Base-by-base conservation (phyloP, 2,329 filamentous ascomycete species). In the Xylaria sp. region DNA sequence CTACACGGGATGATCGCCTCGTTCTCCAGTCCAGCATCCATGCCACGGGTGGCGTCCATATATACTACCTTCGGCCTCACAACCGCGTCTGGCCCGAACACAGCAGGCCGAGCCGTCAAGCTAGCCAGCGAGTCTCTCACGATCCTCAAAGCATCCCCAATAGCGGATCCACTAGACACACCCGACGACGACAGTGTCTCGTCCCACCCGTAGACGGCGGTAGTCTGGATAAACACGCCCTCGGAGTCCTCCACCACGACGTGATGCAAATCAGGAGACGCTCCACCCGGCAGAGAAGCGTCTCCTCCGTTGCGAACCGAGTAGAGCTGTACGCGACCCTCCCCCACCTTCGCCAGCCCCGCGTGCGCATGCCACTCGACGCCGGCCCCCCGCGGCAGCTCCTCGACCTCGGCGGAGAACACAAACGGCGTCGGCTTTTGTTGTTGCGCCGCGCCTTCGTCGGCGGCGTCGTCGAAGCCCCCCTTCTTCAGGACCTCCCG, bases 351-450 rank as follows among this genome's bases (percentile, higher is more conserved):
- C 11, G 73, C 71, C 6, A 89, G 71, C 0, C 90, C 89, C 2
- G 84, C 68, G 52, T 88, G 82, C 1, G 80, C 87, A 62, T 90
- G 88, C 92, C 93, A 99, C 75, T 99, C 94, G 9, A 97, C 84
- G 37, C 79, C 78, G 22, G 88, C 88, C 16, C 76, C 78, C 18
- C 90, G 83, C 1, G 94, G 94, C 11, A 99, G 78, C 60, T 86
- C 83, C 40, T 87, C 81, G 1, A 97, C 89, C 66, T 94, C 86
- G 1, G 86, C 87, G 0, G 88, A 82, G 67, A 94, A 88, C 63
- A 92, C 80, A 0, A 88, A 88, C 1, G 92, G 87, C 1, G 81
- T 63, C 18, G 66, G 71, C 2, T 40, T 57, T 69, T 72, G 49
- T 66, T 60, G 39, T 68, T 63, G 39, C 42, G 44, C 57, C 2